These are phyloP conservation scores for Podila minutissima DNA, from an alignment of 192 early-diverging fungal species.

Conservation along the genomic window DNA sequence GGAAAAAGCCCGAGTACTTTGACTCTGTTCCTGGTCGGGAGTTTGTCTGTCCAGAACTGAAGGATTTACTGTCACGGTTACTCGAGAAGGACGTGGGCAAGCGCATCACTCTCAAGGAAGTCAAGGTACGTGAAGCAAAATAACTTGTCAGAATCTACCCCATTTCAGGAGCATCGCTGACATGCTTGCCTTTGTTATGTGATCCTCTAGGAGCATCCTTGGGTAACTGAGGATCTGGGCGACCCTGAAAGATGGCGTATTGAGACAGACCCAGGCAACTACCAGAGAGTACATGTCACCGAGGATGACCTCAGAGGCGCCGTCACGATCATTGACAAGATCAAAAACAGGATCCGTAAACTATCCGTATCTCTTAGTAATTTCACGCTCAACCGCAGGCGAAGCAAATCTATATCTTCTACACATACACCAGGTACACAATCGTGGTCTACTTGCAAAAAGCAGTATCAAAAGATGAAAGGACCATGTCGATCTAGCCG, in stretches of 20 bases:
- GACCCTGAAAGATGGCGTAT: constrained; percentile 75
- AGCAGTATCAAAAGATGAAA: no score
- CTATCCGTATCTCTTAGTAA: constrained; percentile 55
- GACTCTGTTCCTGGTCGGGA: constrained; percentile 60
- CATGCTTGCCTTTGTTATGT: background rate
- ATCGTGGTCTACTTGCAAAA: background rate
- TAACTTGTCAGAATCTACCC: background rate
- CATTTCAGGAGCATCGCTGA: background rate
- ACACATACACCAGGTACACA: constrained; percentile 31
- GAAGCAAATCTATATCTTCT: constrained; percentile 41
- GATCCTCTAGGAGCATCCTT: constrained; percentile 76
- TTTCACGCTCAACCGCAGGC: constrained; percentile 39
- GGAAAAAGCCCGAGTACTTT: constrained; percentile 68
- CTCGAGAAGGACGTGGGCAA: constrained; percentile 89
- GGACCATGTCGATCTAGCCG: no score
- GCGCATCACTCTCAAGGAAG: constrained; percentile 87
- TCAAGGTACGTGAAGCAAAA: constrained; percentile 65
- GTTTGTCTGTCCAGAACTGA: constrained; percentile 64
- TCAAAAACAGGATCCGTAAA: constrained; percentile 55
- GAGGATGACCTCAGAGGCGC: constrained; percentile 82
- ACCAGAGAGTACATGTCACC: constrained; percentile 78
- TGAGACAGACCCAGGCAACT: constrained; percentile 78
- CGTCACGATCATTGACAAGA: constrained; percentile 69
- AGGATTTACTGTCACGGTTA: constrained; percentile 77
- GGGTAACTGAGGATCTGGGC: constrained; percentile 82